Base-by-base conservation (phyloP, 768 basidiomycete genomes). In the Lyophyllum semitale region DNA sequence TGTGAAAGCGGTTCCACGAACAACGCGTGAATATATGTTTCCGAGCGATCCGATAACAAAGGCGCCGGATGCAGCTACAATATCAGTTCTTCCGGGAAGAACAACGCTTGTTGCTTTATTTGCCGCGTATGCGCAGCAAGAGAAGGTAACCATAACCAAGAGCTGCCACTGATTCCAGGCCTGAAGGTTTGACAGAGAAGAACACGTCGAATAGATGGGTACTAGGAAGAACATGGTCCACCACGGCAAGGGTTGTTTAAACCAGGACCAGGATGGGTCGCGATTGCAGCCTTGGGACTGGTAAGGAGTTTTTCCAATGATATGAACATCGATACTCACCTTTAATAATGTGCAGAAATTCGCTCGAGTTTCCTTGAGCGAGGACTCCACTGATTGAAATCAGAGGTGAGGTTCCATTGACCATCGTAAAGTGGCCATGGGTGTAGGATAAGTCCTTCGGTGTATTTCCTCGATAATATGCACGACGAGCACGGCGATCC, bases 1-100 rank as follows among this genome's bases (percentile, higher is more conserved):
- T 0, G 91, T 92, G 68, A 94, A 95, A 3, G 93, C 91, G 2
- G 91, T 93, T 49, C 91, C 91, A 26, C 85, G 78, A 54, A 86
- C 76, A 17, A 88, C 69, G 17, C 91, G 81, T 32, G 90, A 91
- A 66, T 92, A 93, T n/a, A 85, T 64, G 64, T 93, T 93, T 44
- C 90, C 91, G 32, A 91, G 77, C n/a, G 86, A 69, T 32, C 92
- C 91, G 55, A 91, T 85, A 30, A 85, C 81, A 60, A 91, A 80
- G 20, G 92, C 89, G 18, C 92, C 91, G 58, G 85, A 78, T 37
- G 89, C 89, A 26, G 89, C 88, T 20, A 90, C 84, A 51, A 93
- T 81, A 68, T 91, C 88, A 11, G 85, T 82, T 51, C 84, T 77
- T 55, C 84, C 84, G 46, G 86, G 83, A 53, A 93, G 72, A 53